Evolutionary conservation across 2,329 filamentous ascomycete genomes (phyloP).

Genomic region (Colletotrichum tamarilloi): DNA sequence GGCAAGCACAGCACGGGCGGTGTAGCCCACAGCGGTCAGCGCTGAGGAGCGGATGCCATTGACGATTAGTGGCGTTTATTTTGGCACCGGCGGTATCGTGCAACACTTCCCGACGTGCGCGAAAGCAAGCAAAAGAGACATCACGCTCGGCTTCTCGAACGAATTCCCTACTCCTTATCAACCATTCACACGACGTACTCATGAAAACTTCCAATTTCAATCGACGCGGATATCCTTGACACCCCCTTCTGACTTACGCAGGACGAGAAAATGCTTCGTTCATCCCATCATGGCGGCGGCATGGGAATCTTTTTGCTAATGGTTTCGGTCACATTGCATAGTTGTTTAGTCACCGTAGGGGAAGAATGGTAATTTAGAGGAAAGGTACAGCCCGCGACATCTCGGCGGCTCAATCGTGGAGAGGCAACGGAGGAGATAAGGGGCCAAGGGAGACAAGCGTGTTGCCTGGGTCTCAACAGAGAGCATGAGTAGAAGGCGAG

Average conservation of each 20-base stretch:
- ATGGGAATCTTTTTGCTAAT: conserved; percentile 33
- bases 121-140: neutral
- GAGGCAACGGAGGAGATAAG: neutral
- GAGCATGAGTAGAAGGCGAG: conserved; percentile 14
- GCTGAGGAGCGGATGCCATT: neutral
- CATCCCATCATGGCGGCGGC: conserved; percentile 30
- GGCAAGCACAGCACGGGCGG: neutral
- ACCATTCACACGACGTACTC: conserved; percentile 28
- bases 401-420: conserved; percentile 11
- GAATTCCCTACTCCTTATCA: conserved; percentile 1
- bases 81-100: conserved; percentile 1
- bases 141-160: conserved; percentile 3
- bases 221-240: conserved; percentile 33
- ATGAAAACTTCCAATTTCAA: conserved; percentile 29
- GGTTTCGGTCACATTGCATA: conserved; percentile 36
- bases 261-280: conserved; percentile 33
- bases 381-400: conserved; percentile 21
- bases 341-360: conserved; percentile 30
- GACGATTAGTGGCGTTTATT: conserved; percentile 6
- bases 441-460: conserved; percentile 5
- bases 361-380: conserved; percentile 33
- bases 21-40: neutral
- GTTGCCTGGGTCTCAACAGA: conserved; percentile 13
- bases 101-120: neutral
- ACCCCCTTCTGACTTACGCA: conserved; percentile 28